phyloP scores from a whole-genome alignment of 2,329 filamentous ascomycete species.

The Neurospora crassa region DNA sequence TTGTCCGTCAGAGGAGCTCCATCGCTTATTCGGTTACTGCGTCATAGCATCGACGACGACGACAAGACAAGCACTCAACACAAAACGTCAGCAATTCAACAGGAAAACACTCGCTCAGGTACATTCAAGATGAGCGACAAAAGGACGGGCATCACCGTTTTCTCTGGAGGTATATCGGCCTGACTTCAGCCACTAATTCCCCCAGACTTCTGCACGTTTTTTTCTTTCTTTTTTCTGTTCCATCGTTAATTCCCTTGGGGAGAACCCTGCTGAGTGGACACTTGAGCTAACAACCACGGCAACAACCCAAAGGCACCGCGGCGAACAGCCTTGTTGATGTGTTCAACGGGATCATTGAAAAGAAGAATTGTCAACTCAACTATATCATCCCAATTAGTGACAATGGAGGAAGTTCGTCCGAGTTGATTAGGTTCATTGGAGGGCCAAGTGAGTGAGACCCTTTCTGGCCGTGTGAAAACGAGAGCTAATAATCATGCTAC shows the following conservation, averaged over 20 bases:
- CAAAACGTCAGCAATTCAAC: background rate
- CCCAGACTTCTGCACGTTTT: background rate
- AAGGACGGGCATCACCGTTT: conserved; percentile 16
- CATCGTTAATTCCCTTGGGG: background rate
- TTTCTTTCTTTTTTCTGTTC: too few relatives aligned
- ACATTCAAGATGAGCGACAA: background rate
- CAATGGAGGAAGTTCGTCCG: conserved; percentile 89
- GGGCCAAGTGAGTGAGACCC: conserved; percentile 56
- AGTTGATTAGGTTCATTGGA: conserved; percentile 88
- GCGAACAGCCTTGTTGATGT: conserved; percentile 91
- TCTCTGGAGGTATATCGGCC: conserved; percentile 16
- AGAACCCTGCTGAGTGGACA: background rate
- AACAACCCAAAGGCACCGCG: conserved; percentile 54
- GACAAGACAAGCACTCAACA: background rate
- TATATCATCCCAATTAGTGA: conserved; percentile 94
- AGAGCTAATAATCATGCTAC: conserved; percentile 2
- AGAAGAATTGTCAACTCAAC: conserved; percentile 58
- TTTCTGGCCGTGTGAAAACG: background rate
- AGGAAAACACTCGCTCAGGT: background rate
- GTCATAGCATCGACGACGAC: background rate
- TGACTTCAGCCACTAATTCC: background rate
- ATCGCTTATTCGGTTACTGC: background rate
- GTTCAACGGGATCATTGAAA: conserved; percentile 58
- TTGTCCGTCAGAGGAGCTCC: background rate
- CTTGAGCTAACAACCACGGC: background rate